Base-by-base conservation (phyloP, 1,284 basidiomycete genomes). In the Hymenochaete sp. region DNA sequence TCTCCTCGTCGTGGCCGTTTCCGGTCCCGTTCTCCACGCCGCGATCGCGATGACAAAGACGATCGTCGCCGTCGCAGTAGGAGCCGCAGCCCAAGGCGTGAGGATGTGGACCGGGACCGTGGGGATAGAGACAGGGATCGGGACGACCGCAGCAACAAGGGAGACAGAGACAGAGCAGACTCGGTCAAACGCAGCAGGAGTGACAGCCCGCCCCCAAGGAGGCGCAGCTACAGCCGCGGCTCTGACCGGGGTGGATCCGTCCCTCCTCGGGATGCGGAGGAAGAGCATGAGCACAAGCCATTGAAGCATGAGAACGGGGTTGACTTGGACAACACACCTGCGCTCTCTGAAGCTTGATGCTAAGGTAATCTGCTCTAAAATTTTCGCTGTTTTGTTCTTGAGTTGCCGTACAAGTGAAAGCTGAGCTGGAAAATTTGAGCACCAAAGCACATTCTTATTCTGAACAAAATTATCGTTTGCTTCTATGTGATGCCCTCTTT, bases 231-330 rank as follows among this genome's bases (percentile, higher is more conserved):
- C 19, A 46, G 49, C 37, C 29, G 45, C 11, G 50, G 45, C 16
- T 52, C 51, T 42, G 45, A 50, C n/a, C n/a, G n/a, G n/a, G n/a
- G n/a, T n/a, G n/a, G n/a, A n/a, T n/a, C n/a, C n/a, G n/a, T n/a
- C n/a, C n/a, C n/a, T n/a, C n/a, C n/a, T n/a, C n/a, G n/a, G n/a
- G n/a, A n/a, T n/a, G n/a, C n/a, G n/a, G n/a, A n/a, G 18, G 37
- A 38, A 3, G 14, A 8, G 3, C 26, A 42, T 9, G 49, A 51
- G 27, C 36, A n/a, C 16, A 72, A 71, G n/a, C n/a, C n/a, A n/a
- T n/a, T n/a, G n/a, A n/a, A n/a, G n/a, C n/a, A n/a, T 57, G 72
- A 72, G 53, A 72, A 75, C 21, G 70, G 71, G 48, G n/a, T n/a
- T n/a, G 69, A 71, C 53, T 61, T 61, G 56, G 73, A 67, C 43